Evolutionary conservation across 1,284 basidiomycete species (phyloP), one percentile per base, ranked within the genome.

Genomic region (Athelia psychrophila): DNA sequence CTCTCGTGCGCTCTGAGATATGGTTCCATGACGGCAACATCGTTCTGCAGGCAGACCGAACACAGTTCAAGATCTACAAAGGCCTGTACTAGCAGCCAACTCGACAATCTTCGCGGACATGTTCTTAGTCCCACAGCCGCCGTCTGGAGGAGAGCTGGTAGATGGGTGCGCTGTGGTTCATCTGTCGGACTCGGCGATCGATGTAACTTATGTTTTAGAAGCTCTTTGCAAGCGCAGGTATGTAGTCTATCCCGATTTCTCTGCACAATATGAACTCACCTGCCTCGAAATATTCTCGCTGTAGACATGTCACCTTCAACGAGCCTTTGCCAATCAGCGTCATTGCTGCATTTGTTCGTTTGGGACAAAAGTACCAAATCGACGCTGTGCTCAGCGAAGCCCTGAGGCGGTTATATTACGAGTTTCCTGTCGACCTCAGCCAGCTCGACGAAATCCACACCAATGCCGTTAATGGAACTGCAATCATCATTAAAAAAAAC

Each of bases 31-130:
- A 42, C 16, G 38, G 38, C 6, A 42, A 18, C 38, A n/a, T 42
- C 8, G 38, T 42, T 8, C 38, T 42, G 9, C 18, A 42, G 22
- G 38, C 55, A 2, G 52, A 55, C 13, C 52, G 52, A 19, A 50
- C 40, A 10, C 55, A 56, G 18, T 62, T 59, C 52, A 53, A 55
- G 4, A 52, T 60, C 18, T 56, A 56, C 32, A 18, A 54, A n/a
- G 51, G 51, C 27, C n/a, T 23, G 30, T 60, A 3, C 48, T 62
- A 10, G 49, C 52, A 10, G 53, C 58, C 2, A 40, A 51, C 10
- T 58, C 55, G 13, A 20, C 45, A 1, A 51, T 62, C 9, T 59
- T 62, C 47, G 35, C 30, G 16, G 59, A 59, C 30, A 38, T 52
- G 45, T 51, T 61, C 24, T 40, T 33, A 2, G 25, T 59, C 8